Base-by-base conservation (phyloP, 371 early-diverging fungal genomes). In the Mortierella polycephala region DNA sequence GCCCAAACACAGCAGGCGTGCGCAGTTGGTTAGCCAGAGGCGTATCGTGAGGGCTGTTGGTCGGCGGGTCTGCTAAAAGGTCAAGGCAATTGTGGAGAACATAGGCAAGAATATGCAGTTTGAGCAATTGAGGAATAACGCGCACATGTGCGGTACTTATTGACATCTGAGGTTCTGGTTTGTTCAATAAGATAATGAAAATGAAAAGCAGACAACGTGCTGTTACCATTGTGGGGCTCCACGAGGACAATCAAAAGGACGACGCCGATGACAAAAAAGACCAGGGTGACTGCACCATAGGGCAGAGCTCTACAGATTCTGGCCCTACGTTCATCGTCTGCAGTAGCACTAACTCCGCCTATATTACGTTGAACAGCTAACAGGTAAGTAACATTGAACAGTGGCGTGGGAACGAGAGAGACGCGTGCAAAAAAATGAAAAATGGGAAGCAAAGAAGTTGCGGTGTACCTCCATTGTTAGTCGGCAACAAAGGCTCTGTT, bases 1-100 rank as follows among this genome's bases (percentile, higher is more conserved):
- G 84, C 1, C 45, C 21, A 60, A 74, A 66, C 41, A 84, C 75
- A 18, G 74, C 74, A 5, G 65, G 45, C 5, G 83, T 75, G 10
- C 16, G 16, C 44, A 75, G n/a, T 18, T 63, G 16, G 21, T 66
- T 67, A 4, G 60, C 39, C n/a, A 75, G 42, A 5, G 76, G 71
- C 14, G 67, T 58, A 21, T 71, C 50, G 12, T 39, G 45, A 14
- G 67, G 60, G 12, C 40, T 11, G 8, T 57, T 39, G 18, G 8
- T 11, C 7, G 57, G 57, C n/a, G n/a, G 16, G 23, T 30, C 62
- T 10, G 41, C 62, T 62, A 23, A 12, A 39, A 45, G 30, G 30
- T 30, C 30, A 30, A 30, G 30, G 30, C 30, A 30, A 44, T 20
- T 14, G n/a, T 0, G 14, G 20, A 42, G 40, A 16, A 58, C 9